Conservation (phyloP, 768 basidiomycete genomes). For the Naematelia aurantialba region DNA sequence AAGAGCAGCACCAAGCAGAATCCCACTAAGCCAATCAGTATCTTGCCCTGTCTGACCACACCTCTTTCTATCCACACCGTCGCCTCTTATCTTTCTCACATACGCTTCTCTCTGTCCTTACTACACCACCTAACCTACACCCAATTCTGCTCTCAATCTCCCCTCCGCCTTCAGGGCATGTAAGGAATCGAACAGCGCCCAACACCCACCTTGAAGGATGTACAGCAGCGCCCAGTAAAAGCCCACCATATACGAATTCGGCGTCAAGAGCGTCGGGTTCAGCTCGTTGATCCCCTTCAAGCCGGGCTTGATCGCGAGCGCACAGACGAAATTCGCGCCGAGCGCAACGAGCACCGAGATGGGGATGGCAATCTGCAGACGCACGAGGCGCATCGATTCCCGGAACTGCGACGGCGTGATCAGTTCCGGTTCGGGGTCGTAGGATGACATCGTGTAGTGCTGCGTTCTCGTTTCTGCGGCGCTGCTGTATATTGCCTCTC, state of each 20-base stretch:
- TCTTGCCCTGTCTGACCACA: too few species aligned
- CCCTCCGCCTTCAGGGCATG: too few species aligned
- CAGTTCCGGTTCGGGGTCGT: conserved; percentile 43
- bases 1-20: conserved; percentile 76
- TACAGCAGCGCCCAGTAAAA: conserved; percentile 50
- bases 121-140: too few species aligned
- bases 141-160: too few species aligned
- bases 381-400: conserved; percentile 50
- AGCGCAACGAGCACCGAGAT: conserved; percentile 71
- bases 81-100: too few species aligned
- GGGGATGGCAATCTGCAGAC: conserved; percentile 82
- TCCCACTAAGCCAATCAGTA: conserved; percentile 66
- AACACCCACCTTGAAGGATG: conserved; percentile 33
- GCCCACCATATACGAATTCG: conserved; percentile 53
- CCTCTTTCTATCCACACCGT: too few species aligned
- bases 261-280: conserved; percentile 60
- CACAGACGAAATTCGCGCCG: conserved; percentile 66
- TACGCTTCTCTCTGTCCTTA: too few species aligned
- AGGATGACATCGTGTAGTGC: conserved; percentile 43
- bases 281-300: conserved; percentile 53
- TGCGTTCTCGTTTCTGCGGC: too few species aligned
- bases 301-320: conserved; percentile 64
- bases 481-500: too few species aligned
- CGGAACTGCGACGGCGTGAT: conserved; percentile 47
- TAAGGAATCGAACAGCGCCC: background rate